These are phyloP conservation scores for Cercospora nicotianae DNA, from an alignment of 2,329 filamentous ascomycete genomes.

Conservation along the genomic window DNA sequence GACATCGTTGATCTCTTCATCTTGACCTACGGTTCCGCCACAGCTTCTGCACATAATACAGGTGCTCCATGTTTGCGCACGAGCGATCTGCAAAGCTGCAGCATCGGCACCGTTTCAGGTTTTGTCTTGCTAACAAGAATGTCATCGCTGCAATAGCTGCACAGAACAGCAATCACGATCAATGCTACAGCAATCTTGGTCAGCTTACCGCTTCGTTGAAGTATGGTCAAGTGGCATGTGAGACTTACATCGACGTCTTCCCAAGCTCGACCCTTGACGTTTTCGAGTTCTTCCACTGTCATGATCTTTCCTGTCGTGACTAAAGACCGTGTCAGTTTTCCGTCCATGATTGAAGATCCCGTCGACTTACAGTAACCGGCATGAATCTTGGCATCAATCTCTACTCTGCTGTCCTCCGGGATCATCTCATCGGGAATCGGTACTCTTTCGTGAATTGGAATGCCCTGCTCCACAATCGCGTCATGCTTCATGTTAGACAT, in stretches of 20 bases:
- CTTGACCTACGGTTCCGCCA: conserved; percentile 4
- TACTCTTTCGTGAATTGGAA: conserved; percentile 49
- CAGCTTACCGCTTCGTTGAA: conserved; percentile 19
- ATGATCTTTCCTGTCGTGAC: conserved; percentile 86
- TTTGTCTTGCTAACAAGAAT: background rate
- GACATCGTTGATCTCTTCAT: background rate
- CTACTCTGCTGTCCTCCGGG: conserved; percentile 90
- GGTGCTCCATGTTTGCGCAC: background rate
- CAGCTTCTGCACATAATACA: conserved; percentile 7
- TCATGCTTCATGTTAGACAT: conserved; percentile 99
- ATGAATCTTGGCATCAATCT: conserved; percentile 98
- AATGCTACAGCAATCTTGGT: conserved; percentile 24
- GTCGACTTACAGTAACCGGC: conserved; percentile 62
- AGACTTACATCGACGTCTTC: conserved; percentile 61
- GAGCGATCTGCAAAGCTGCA: conserved; percentile 8
- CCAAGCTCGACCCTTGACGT: conserved; percentile 88
- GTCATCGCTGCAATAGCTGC: background rate
- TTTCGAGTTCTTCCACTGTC: conserved; percentile 79
- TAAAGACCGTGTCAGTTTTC: conserved; percentile 31
- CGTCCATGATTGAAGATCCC: background rate
- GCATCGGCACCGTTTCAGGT: background rate
- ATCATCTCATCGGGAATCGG: conserved; percentile 93
- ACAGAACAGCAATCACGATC: conserved; percentile 6
- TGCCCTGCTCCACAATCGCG: conserved; percentile 66
- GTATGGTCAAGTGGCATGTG: conserved; percentile 1